Percentiles rank a stretch among this genome's conserved stretches.
Conservation (phyloP, 2,329 filamentous ascomycete genomes). For the Juglanconis juglandina region DNA sequence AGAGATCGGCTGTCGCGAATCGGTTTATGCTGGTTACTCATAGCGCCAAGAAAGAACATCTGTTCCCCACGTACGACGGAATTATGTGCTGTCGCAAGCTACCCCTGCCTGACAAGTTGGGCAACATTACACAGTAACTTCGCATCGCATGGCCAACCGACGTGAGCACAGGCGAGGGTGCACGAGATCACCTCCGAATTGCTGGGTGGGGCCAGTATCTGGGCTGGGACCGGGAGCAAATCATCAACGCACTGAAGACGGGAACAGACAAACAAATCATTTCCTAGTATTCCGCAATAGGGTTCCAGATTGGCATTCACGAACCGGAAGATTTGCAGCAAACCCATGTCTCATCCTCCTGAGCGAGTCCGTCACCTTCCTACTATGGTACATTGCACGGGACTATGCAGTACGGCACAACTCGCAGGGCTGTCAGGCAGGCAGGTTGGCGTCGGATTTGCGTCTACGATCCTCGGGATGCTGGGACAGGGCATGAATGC, state of each 20-base stretch:
- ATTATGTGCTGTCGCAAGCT: conserved; percentile 6
- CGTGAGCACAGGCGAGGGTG: neutral
- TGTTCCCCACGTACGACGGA: conserved; percentile 6
- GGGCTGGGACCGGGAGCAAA: too few species aligned
- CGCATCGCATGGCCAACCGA: conserved; percentile 8
- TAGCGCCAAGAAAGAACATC: neutral
- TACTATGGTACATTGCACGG: too few species aligned
- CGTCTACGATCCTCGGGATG: conserved; percentile 6
- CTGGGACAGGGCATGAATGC: conserved; percentile 9
- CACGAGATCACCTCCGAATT: neutral
- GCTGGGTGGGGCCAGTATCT: neutral
- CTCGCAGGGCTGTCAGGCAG: too few species aligned
- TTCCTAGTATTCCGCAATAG: too few species aligned
- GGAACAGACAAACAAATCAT: too few species aligned
- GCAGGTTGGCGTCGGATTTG: neutral
- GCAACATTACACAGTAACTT: conserved; percentile 11
- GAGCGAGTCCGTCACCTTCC: too few species aligned
- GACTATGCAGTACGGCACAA: too few species aligned
- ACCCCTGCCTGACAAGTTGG: conserved; percentile 16
- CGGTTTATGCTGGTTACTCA: conserved; percentile 2
- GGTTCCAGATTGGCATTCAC: too few species aligned
- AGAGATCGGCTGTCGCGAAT: conserved; percentile 13
- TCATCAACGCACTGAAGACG: too few species aligned
- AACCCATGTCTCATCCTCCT: neutral
- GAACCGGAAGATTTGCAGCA: neutral